Evolutionary conservation across 2,329 filamentous ascomycete species (phyloP).

Genomic region (Apiospora kogelbergensis): DNA sequence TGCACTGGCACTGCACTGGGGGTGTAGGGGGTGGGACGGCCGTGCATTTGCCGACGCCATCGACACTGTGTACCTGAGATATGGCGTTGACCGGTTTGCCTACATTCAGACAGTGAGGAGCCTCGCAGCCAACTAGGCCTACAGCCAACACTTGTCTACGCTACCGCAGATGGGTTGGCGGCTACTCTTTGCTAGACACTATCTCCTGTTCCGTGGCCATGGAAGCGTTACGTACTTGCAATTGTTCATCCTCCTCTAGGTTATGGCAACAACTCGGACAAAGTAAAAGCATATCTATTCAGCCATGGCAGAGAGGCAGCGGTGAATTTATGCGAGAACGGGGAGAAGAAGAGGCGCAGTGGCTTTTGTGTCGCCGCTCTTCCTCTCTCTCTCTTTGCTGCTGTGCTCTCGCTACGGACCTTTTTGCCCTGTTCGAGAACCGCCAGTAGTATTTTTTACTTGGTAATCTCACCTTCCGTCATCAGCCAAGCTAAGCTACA

Average conservation of each 20-base stretch:
- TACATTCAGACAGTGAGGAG: background rate
- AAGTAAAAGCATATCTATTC: background rate
- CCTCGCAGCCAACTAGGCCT: background rate
- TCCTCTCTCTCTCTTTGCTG: background rate
- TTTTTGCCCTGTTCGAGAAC: background rate
- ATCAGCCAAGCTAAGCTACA: background rate
- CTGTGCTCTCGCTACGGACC: background rate
- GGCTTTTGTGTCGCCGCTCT: background rate
- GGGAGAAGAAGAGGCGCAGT: background rate
- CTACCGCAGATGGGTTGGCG: background rate
- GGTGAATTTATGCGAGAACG: background rate
- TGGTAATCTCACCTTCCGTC: background rate
- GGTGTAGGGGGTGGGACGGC: background rate
- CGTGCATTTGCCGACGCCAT: background rate
- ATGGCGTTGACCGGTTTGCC: slow-evolving; percentile 6
- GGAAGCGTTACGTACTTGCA: background rate
- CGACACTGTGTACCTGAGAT: slow-evolving; percentile 8
- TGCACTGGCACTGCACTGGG: too few species aligned
- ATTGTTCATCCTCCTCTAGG: background rate
- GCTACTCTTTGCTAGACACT: background rate
- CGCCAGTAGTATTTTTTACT: background rate
- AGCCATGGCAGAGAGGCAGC: background rate
- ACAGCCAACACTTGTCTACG: slow-evolving; percentile 3
- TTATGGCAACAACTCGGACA: background rate
- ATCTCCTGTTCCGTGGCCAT: slow-evolving; percentile 1